Percentiles rank a stretch among this genome's conserved stretches.
phyloP scores from a whole-genome alignment of 495 filamentous ascomycete genomes.

The Penicillium samsonianum region DNA sequence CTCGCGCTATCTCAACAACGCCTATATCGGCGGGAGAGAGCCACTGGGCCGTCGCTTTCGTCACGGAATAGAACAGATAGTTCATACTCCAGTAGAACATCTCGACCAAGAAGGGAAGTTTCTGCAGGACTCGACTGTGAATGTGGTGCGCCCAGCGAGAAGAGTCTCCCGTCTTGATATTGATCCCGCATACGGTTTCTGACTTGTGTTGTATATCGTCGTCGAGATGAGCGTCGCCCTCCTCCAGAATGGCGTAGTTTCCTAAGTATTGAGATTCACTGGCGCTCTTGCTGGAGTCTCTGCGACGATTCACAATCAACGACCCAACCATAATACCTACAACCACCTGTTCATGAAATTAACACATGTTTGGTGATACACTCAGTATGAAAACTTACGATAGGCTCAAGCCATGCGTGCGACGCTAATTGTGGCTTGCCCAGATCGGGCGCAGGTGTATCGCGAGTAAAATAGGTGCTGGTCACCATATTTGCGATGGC shows the following conservation, averaged over 20 bases:
- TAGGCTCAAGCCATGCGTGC: conserved; percentile 58
- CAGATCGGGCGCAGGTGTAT: conserved; percentile 29
- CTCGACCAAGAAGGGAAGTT: conserved; percentile 58
- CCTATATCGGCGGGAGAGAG: conserved; percentile 41
- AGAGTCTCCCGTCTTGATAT: conserved; percentile 57
- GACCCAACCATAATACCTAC: conserved; percentile 57
- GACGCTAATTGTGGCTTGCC: conserved; percentile 38
- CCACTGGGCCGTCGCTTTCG: conserved; percentile 58
- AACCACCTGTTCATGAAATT: conserved; percentile 48
- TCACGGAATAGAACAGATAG: conserved; percentile 63
- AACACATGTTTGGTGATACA: not conserved
- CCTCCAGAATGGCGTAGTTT: conserved; percentile 35
- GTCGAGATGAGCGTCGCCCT: conserved; percentile 24
- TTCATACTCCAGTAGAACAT: conserved; percentile 73
- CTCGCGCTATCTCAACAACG: conserved; percentile 67
- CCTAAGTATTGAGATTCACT: conserved; percentile 23
- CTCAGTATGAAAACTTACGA: conserved; percentile 43
- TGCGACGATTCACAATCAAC: conserved; percentile 56
- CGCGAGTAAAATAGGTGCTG: not conserved
- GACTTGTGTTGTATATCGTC: conserved; percentile 19
- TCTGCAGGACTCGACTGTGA: conserved; percentile 55
- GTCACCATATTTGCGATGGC: not conserved
- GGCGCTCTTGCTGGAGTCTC: conserved; percentile 46
- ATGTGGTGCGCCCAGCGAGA: conserved; percentile 55
- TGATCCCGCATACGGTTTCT: conserved; percentile 43